Base-by-base conservation (phyloP, 805 yeast genomes). In the Huiozyma sinensis region DNA sequence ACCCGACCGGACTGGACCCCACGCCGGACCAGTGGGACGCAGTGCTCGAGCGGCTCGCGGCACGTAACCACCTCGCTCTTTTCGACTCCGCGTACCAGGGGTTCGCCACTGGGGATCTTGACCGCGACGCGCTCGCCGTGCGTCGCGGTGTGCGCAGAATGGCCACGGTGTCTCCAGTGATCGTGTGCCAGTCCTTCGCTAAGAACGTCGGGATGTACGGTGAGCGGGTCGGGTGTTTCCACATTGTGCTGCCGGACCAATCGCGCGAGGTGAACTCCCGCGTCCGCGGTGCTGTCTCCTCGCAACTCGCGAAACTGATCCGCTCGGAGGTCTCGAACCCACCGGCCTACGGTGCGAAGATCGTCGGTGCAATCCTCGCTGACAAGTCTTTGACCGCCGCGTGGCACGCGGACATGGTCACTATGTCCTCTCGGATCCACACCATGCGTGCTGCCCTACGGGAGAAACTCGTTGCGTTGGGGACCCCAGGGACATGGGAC, bases 11-110 rank as follows among this genome's bases (percentile, higher is more conserved):
- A 36, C 77, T 90, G 54, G 98, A 90, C 64, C 97, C 97, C 45
- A 77, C 83, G 2, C 69, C 71, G 46, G 83, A 75, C 42, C 83
- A 90, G 67, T 90, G 98, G 98, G 63, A 63, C 39, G 54, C 70
- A 56, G 81, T 92, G 43, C 71, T 85, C 39, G 71, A 73, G 38
- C 81, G 78, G 28, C 67, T 86, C 50, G 73, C 76, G 52, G 60
- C 66, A 47, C 71, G 76, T 46, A 67, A 75, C 43, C 95, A 87
- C 65, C 73, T 90, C 56, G 86, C 87, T 6, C 66, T 90, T 49
- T 89, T 92, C 58, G 98, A 90, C 67, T 79, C 88, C 48, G 97
- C 97, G 24, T 90, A 92, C 72, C 97, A 90, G 69, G 98, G 98
- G 5, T 90, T 90, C 62, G 95, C 97, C 29, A 76, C 89, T 38